phyloP scores from a whole-genome alignment of 352 stramenopile genomes.

The Peronospora destructor region DNA sequence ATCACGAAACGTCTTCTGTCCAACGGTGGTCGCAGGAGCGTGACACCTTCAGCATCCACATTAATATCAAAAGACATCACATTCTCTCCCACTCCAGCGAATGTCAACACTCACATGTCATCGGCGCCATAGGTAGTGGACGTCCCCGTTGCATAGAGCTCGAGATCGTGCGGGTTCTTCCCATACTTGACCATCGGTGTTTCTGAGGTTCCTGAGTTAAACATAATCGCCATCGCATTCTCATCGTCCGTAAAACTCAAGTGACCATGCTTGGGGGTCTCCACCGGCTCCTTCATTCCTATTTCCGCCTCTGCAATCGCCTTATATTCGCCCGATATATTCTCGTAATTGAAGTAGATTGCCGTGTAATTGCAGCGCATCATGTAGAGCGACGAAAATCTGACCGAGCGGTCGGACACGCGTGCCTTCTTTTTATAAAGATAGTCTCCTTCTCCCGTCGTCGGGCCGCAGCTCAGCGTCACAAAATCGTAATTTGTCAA shows the following conservation, averaged over 20 bases:
- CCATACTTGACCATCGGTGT: slow-evolving; percentile 44
- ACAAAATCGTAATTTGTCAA: slow-evolving; percentile 44
- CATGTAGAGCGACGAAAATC: slow-evolving; percentile 64
- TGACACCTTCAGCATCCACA: slow-evolving; percentile 36
- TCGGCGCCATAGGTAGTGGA: slow-evolving; percentile 46
- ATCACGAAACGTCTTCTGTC: slow-evolving; percentile 42
- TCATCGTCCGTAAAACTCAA: slow-evolving; percentile 47
- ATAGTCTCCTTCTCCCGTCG: slow-evolving; percentile 39
- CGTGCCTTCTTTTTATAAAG: slow-evolving; percentile 34
- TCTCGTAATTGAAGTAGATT: slow-evolving; percentile 46
- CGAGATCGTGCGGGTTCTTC: slow-evolving; percentile 20
- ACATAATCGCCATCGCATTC: slow-evolving; percentile 60
- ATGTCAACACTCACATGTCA: slow-evolving; percentile 39
- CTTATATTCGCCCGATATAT: slow-evolving; percentile 13
- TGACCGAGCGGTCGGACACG: slow-evolving; percentile 31
- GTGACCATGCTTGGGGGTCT: slow-evolving; percentile 67
- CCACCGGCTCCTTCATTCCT: slow-evolving; percentile 42
- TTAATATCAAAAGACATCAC: slow-evolving; percentile 3
- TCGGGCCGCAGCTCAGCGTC: slow-evolving; percentile 57
- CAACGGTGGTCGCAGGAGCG: slow-evolving; percentile 36
- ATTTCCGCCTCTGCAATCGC: slow-evolving; percentile 32
- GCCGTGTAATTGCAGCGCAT: slow-evolving; percentile 63
- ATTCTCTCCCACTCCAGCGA: background rate
- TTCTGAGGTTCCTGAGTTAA: slow-evolving; percentile 53
- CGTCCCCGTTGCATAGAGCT: slow-evolving; percentile 22